Evolutionary conservation across 1,284 basidiomycete species (phyloP).

Genomic region (Mycena sp.): DNA sequence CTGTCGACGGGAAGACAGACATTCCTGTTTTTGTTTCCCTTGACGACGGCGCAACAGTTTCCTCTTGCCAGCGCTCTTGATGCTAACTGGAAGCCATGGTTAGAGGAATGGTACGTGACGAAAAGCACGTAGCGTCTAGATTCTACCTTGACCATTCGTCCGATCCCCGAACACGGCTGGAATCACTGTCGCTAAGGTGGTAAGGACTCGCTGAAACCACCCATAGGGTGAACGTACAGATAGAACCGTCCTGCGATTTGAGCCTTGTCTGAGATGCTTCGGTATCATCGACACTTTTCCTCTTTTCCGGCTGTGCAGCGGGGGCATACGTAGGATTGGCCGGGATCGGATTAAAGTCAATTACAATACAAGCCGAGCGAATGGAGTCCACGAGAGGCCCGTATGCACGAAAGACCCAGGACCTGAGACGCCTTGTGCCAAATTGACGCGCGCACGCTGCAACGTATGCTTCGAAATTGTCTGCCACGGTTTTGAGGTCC

Average conservation of each 20-base stretch:
- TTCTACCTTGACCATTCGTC: not conserved
- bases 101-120: not conserved
- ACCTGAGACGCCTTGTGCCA: conserved; percentile 6
- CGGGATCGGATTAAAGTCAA: not conserved
- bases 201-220: not conserved
- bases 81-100: not conserved
- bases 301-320: not conserved
- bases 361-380: not conserved
- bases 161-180: not conserved
- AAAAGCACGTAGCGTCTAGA: not conserved
- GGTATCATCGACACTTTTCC: not conserved
- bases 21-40: too few species aligned
- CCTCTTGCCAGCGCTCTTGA: not conserved
- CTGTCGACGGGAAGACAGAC: too few species aligned
- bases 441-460: conserved; percentile 4
- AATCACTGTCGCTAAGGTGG: not conserved
- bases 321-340: not conserved
- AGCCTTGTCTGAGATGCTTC: not conserved
- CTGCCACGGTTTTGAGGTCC: not conserved
- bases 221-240: not conserved
- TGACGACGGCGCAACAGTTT: too few species aligned
- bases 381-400: conserved; percentile 8
- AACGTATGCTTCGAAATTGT: conserved; percentile 4
- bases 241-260: not conserved
- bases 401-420: conserved; percentile 10